Base-by-base conservation (phyloP, 106 monocot species). In the Phalaenopsis equestris region DNA sequence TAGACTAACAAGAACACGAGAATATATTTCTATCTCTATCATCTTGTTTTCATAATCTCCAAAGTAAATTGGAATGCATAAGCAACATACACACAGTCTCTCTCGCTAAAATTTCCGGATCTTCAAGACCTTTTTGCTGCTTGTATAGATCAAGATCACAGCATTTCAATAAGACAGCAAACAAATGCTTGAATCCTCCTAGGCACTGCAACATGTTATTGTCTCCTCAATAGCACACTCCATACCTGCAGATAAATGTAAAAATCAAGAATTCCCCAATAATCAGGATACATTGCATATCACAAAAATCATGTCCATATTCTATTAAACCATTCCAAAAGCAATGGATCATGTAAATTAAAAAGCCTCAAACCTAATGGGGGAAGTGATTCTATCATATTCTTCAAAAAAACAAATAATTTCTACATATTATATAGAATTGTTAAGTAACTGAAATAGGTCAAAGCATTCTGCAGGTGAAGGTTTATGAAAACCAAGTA, bases 151-250 rank as follows among this genome's bases (percentile, higher is more conserved):
- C 91, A 56, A 88, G 72, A 78, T 88, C 88, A 83, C 91, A 91
- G 82, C 91, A 91, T 79, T 84, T 89, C 72, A 89, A 67, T 57
- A 91, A 56, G 42, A 76, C 57, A 81, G 85, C 79, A 79, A 80
- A 85, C 67, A 91, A 73, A 70, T 89, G 87, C 81, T 85, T 91
- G 48, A 82, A 43, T 43, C 89, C 91, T 5, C 89, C 91, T 84
- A 88, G 84, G 84, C 88, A 91, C 91, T 91, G 88, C 89, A 85
- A 89, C 91, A 91, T 91, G 77, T 81, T 88, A 83, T 56, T 84
- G 16, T 67, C 70, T 36, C 55, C 73, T 85, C 82, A 80, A 83
- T 78, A 88, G 83, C 78, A 88, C 77, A 78, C 75, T 83, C 85
- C 80, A 81, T 86, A 72, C 83, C 88, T 88, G 78, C 12, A 56